These are phyloP conservation scores for Spirogloea muscicola DNA, from an alignment of 139 green algal species.

Conservation along the genomic window DNA sequence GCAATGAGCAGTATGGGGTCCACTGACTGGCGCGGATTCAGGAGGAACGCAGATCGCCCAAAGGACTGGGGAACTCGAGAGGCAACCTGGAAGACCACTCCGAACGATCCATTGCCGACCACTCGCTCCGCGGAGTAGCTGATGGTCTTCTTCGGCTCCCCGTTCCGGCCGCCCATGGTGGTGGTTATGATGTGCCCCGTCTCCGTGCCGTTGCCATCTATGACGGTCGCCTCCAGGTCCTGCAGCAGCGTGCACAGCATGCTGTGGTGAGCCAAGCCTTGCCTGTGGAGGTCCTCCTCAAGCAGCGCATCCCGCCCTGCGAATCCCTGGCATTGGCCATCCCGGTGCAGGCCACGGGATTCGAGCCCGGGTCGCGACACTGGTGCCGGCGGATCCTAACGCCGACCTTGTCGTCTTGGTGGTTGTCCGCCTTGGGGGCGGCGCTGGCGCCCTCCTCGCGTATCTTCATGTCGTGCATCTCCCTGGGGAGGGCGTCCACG, in stretches of 20 bases:
- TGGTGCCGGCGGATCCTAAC: neutral
- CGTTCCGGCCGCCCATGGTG: slow-evolving; percentile 43
- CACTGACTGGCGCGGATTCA: no score
- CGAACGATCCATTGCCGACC: slow-evolving; percentile 97
- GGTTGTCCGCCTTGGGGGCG: no score
- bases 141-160: slow-evolving; percentile 55
- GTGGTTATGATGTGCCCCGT: slow-evolving; percentile 52
- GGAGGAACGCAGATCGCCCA: no score
- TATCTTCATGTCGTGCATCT: no score
- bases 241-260: no score
- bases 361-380: neutral
- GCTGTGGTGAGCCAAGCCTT: no score
- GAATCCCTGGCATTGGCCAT: neutral
- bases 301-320: neutral
- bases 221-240: slow-evolving; percentile 36
- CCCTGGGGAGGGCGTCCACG: no score
- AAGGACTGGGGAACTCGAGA: no score
- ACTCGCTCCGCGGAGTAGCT: slow-evolving; percentile 87
- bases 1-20: no score
- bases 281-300: neutral
- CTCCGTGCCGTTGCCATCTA: slow-evolving; percentile 42
- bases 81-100: slow-evolving; percentile 93
- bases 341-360: neutral
- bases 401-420: no score
- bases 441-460: no score